Evolutionary conservation across 164 flowering plant species (phyloP).

Genomic region (Liriodendron chinense): DNA sequence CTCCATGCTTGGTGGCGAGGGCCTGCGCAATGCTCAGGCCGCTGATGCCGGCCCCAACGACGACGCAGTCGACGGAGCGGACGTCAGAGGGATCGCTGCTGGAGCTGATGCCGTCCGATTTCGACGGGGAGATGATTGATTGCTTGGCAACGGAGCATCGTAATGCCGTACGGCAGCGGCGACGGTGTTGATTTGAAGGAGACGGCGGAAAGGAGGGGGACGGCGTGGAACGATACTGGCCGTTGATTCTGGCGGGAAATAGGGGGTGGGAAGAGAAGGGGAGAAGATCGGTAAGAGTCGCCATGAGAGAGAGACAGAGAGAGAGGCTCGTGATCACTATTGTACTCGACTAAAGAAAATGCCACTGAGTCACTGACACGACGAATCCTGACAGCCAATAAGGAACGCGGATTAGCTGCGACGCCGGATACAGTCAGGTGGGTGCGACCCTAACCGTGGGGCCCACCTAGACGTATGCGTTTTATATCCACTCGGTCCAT

Average conservation of each 20-base stretch:
- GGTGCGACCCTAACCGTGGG: background rate
- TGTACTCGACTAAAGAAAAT: no score
- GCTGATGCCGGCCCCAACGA: conserved; percentile 89
- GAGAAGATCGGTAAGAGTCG: conserved; percentile 14
- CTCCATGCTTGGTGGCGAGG: conserved; percentile 62
- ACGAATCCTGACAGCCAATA: background rate
- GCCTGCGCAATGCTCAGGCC: conserved; percentile 92
- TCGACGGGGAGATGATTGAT: conserved; percentile 23
- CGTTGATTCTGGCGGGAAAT: conserved; percentile 8
- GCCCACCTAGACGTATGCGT: no score
- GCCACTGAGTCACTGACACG: background rate
- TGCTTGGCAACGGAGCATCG: conserved; percentile 28
- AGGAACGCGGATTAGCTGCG: background rate
- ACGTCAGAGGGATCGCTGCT: background rate
- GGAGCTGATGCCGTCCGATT: conserved; percentile 10
- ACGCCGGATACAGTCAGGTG: background rate
- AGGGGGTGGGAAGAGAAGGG: conserved; percentile 2
- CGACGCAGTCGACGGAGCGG: conserved; percentile 58
- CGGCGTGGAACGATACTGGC: background rate
- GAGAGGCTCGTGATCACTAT: background rate
- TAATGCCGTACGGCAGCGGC: conserved; percentile 2
- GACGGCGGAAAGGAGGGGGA: background rate
- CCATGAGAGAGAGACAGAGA: conserved; percentile 9
- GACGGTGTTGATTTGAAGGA: background rate
- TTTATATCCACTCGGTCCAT: no score